Base-by-base conservation (phyloP, 148 eudicot genomes). In the Pouteria glomerata region DNA sequence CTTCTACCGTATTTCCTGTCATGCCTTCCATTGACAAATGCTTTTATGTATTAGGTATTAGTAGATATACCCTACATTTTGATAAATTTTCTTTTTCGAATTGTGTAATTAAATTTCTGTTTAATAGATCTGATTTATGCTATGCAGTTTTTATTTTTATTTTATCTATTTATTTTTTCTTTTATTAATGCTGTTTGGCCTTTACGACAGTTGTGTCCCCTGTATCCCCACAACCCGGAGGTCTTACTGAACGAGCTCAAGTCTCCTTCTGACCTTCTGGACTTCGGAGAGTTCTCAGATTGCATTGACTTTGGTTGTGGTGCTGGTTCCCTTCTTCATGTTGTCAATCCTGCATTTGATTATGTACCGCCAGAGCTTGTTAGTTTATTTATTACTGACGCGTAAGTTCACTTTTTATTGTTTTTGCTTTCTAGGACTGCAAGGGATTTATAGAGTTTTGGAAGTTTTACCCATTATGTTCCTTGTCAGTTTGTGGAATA, bases 191-290 rank as follows among this genome's bases (percentile, higher is more conserved):
- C 21, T 66, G 1, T 48, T 66, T 74, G 19, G 60, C 47, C 53
- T 37, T 5, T 68, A 15, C 82, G 79, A 55, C 96, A 95, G 97
- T 73, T 95, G 72, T 95, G 97, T 70, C 99, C 99, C 58, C 73
- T 95, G 77, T 92, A 95, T 82, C 99, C 99, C 18, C 99, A 95
- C 83, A 95, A 90, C 78, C 99, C 97, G 21, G 99, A 95, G 81
- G 92, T 95, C 52, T 84, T 95, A 53, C 79, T 95, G 62, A 95
- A 95, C 80, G 99, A 95, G 80, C 84, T 95, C 74, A 95, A 89
- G 76, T 92, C 99, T 35, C 99, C 99, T 56, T 85, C 97, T 66
- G 97, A 95, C 76, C 82, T 95, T 60, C 87, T 95, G 82, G 97
- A 95, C 78, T 92, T 95, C 69, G 99, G 99, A 58, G 96, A 95